phyloP scores from a whole-genome alignment of 2,329 filamentous ascomycete species.

The Cordyceps javanica region DNA sequence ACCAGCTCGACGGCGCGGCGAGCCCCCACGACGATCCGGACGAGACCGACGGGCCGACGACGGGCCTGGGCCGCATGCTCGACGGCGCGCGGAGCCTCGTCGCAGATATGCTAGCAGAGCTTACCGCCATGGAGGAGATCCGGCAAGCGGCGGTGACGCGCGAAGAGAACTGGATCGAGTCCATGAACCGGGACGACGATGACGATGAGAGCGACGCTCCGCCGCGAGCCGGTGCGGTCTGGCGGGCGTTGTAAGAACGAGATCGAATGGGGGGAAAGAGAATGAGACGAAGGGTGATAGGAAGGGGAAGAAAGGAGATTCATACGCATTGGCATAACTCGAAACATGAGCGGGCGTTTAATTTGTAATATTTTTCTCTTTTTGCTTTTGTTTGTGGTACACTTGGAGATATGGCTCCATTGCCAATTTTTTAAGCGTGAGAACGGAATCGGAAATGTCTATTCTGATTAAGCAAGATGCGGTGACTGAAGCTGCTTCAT shows the following conservation, averaged over 20 bases:
- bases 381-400: neutral
- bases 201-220: conserved; percentile 28
- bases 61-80: conserved; percentile 43
- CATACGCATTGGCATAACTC: neutral
- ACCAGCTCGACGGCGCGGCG: conserved; percentile 36
- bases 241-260: conserved; percentile 31
- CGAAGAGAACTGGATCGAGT: conserved; percentile 55
- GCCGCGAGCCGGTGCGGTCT: conserved; percentile 40
- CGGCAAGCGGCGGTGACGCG: conserved; percentile 49
- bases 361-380: neutral
- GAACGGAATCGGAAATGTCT: neutral
- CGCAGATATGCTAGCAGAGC: conserved; percentile 55
- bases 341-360: neutral
- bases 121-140: conserved; percentile 55
- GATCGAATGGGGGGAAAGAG: neutral
- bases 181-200: conserved; percentile 40
- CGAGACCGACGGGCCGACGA: conserved; percentile 14
- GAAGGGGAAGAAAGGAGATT: neutral
- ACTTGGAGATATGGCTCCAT: neutral
- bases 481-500: neutral
- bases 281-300: neutral
- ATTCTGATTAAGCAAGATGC: neutral
- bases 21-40: neutral
- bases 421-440: neutral
- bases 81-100: conserved; percentile 43